phyloP scores from a whole-genome alignment of 805 yeast genomes.

The Kockiozyma suomiensis region DNA sequence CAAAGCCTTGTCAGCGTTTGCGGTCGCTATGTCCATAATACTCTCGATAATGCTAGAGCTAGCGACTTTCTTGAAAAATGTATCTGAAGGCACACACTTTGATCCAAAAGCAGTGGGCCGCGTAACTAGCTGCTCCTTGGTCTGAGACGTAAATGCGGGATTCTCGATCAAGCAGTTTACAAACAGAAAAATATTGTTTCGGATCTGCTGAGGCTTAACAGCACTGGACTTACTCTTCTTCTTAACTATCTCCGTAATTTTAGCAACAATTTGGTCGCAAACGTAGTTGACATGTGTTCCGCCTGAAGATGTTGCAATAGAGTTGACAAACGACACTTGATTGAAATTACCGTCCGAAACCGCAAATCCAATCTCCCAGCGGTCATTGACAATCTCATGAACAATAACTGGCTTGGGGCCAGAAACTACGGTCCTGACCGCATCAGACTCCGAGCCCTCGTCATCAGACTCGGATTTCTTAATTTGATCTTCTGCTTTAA shows the following conservation, averaged over 20 bases:
- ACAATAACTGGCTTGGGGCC: constrained; percentile 45
- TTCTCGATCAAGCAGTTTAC: constrained; percentile 91
- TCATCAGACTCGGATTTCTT: constrained; percentile 40
- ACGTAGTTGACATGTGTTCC: constrained; percentile 92
- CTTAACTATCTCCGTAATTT: constrained; percentile 71
- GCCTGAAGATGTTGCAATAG: constrained; percentile 96
- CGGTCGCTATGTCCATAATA: constrained; percentile 78
- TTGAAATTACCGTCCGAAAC: constrained; percentile 87
- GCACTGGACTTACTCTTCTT: constrained; percentile 68
- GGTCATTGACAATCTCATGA: constrained; percentile 75
- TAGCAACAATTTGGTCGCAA: constrained; percentile 79
- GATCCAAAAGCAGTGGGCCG: constrained; percentile 89
- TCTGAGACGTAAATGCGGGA: constrained; percentile 97
- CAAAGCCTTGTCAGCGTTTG: constrained; percentile 83
- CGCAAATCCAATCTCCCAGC: constrained; percentile 97
- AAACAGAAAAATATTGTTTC: constrained; percentile 86
- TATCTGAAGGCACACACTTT: constrained; percentile 73
- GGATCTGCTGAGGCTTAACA: constrained; percentile 84
- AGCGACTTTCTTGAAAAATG: constrained; percentile 68
- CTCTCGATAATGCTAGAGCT: constrained; percentile 72
- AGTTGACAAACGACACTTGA: constrained; percentile 95
- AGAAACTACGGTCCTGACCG: constrained; percentile 42
- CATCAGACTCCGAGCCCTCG: constrained; percentile 44
- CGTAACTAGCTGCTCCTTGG: constrained; percentile 93
- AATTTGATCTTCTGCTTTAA: constrained; percentile 46